These are phyloP conservation scores for Huntiella moniliformis DNA, from an alignment of 2,329 filamentous ascomycete genomes.

Conservation along the genomic window DNA sequence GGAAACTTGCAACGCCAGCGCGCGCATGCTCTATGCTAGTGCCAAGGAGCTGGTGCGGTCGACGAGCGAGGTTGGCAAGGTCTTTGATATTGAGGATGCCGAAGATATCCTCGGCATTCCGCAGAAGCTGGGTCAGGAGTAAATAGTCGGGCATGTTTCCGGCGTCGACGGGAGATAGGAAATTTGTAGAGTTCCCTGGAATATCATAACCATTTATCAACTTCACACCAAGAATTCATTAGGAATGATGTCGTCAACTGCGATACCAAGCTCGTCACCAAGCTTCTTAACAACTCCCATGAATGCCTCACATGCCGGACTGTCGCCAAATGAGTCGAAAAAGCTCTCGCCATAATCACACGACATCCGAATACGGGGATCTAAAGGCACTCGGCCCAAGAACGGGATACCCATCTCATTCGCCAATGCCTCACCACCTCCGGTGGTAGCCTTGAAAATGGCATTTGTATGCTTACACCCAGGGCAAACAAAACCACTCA, in stretches of 20 bases:
- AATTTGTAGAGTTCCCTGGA: background rate
- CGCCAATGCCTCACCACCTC: constrained; percentile 63
- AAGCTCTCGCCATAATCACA: constrained; percentile 97
- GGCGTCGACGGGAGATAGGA: background rate
- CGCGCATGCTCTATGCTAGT: constrained; percentile 85
- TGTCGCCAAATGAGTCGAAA: constrained; percentile 83
- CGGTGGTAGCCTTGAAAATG: constrained; percentile 83
- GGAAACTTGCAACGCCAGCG: constrained; percentile 69
- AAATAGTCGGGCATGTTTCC: background rate
- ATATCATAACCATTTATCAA: background rate
- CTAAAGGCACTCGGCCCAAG: constrained; percentile 73
- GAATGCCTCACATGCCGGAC: constrained; percentile 70
- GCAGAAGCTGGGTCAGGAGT: constrained; percentile 30
- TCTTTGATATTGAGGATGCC: constrained; percentile 65
- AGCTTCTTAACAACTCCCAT: constrained; percentile 61
- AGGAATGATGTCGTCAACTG: constrained; percentile 33
- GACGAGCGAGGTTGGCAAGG: constrained; percentile 71
- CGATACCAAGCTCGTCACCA: constrained; percentile 43
- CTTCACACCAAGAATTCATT: constrained; percentile 17
- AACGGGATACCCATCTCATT: constrained; percentile 78
- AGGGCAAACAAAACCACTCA: constrained; percentile 92
- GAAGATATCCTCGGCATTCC: constrained; percentile 77
- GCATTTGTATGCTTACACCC: constrained; percentile 67
- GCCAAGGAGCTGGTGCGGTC: constrained; percentile 93
- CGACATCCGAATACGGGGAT: constrained; percentile 86